Evolutionary conservation across 805 yeast species (phyloP), one percentile per base, ranked within the genome.

Genomic region (Cyberlindnera suaveolens): DNA sequence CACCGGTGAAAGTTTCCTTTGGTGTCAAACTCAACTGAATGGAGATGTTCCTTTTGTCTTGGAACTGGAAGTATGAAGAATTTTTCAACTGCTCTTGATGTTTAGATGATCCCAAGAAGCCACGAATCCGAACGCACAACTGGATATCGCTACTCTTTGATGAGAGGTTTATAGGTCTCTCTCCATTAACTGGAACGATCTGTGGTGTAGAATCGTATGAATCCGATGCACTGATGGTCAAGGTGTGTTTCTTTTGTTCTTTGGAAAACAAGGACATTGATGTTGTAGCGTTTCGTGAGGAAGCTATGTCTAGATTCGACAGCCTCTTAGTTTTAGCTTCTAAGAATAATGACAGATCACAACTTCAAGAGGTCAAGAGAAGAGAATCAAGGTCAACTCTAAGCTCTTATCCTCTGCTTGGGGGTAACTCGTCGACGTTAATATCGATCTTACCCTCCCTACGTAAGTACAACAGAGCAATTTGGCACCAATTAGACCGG

Each of bases 171-270:
- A 70, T 45, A 1, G 72, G 69, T 5, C 44, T 45, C 31, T 62
- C 61, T 2, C 72, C 55, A 48, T 76, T 77, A n/a, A 76, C 70
- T 1, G 77, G 72, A 2, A 75, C 71, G 3, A 61, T 47, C 36
- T 55, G 54, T 4, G 52, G 29, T 3, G 36, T 15, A 3, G 38
- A 34, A 15, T 40, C 41, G 31, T 51, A 51, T 2, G 34, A 14
- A 5, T 30, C 14, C 4, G 52, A 40, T 0, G 54, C 56, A 7
- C 49, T 32, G n/a, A 51, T 29, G 3, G 30, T 39, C 40, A 10
- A 45, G 3, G 31, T 23, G 26, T 15, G 18, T 17, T 27, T 36
- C 19, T n/a, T 17, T 8, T 9, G 18, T 33, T 10, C 19, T 9
- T 17, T 33, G 19, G 16, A 18, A 17, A 33, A 33, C 35, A 26